phyloP scores from a whole-genome alignment of 257 asterid genomes.

The Rhazya stricta region DNA sequence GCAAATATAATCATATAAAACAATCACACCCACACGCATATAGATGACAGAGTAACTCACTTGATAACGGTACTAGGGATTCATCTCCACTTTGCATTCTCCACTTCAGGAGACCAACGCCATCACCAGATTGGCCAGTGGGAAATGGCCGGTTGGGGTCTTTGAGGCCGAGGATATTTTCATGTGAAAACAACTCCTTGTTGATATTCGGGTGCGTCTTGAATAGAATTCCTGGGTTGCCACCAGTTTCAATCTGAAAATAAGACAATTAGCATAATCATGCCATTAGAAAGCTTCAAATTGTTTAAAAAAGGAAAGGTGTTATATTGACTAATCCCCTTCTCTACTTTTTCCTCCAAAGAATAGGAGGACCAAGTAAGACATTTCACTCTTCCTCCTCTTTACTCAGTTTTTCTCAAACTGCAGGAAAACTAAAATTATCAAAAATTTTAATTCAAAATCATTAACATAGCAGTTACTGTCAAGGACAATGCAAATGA shows the following conservation, averaged over 20 bases:
- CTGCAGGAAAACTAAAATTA: too few species aligned
- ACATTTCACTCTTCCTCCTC: not conserved
- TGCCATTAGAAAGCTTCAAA: not conserved
- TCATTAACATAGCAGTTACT: not conserved
- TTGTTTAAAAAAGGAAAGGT: not conserved
- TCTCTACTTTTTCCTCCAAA: not conserved
- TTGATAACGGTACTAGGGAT: constrained; percentile 78
- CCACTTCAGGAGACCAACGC: constrained; percentile 80
- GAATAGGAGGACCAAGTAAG: not conserved
- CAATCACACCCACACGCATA: not conserved
- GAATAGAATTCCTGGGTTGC: constrained; percentile 66
- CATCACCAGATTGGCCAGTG: constrained; percentile 70
- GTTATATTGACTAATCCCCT: not conserved
- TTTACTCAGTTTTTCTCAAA: not conserved
- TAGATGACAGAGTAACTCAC: constrained; percentile 36
- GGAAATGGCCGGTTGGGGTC: constrained; percentile 84
- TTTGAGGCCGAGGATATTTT: constrained; percentile 76
- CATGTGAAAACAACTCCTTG: constrained; percentile 73
- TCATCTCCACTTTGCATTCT: constrained; percentile 91
- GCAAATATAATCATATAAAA: not conserved
- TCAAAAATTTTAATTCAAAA: not conserved
- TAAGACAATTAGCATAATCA: not conserved
- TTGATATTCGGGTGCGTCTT: constrained; percentile 93
- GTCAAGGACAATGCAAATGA: not conserved
- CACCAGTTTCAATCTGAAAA: constrained; percentile 80